These are phyloP conservation scores for Heterobasidion annosum DNA, from an alignment of 1,284 basidiomycete genomes.

Conservation along the genomic window DNA sequence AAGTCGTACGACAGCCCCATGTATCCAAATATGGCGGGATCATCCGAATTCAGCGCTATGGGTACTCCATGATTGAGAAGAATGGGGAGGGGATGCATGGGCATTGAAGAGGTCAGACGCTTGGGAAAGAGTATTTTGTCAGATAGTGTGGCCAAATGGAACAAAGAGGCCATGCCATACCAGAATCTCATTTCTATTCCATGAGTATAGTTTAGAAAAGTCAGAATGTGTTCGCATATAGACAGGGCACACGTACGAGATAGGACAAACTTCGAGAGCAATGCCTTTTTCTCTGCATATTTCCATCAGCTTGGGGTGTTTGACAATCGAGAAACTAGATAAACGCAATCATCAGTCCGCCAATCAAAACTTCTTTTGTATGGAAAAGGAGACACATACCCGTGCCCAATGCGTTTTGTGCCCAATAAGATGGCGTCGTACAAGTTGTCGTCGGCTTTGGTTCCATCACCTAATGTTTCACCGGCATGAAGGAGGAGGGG, in stretches of 20 bases:
- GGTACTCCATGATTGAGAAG: slow-evolving; percentile 63
- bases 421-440: slow-evolving; percentile 73
- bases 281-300: slow-evolving; percentile 56
- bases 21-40: slow-evolving; percentile 70
- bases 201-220: slow-evolving; percentile 5
- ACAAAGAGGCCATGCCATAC: slow-evolving; percentile 25
- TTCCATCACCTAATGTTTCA: slow-evolving; percentile 70
- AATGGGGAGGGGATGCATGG: slow-evolving; percentile 61
- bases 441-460: slow-evolving; percentile 60
- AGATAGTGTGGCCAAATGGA: not conserved
- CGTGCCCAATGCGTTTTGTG: slow-evolving; percentile 75
- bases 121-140: slow-evolving; percentile 13
- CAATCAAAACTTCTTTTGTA: not conserved
- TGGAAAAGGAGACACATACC: slow-evolving; percentile 26
- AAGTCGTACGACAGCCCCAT: slow-evolving; percentile 69
- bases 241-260: slow-evolving; percentile 42
- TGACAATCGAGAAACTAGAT: slow-evolving; percentile 59
- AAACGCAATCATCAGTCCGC: not conserved
- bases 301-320: slow-evolving; percentile 65
- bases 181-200: slow-evolving; percentile 54
- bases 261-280: slow-evolving; percentile 62
- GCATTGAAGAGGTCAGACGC: slow-evolving; percentile 68
- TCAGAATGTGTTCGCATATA: not conserved
- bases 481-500: slow-evolving; percentile 79
- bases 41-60: slow-evolving; percentile 64